These are phyloP conservation scores for Hyphopichia burtonii DNA, from an alignment of 1,139 yeast species.

Conservation along the genomic window DNA sequence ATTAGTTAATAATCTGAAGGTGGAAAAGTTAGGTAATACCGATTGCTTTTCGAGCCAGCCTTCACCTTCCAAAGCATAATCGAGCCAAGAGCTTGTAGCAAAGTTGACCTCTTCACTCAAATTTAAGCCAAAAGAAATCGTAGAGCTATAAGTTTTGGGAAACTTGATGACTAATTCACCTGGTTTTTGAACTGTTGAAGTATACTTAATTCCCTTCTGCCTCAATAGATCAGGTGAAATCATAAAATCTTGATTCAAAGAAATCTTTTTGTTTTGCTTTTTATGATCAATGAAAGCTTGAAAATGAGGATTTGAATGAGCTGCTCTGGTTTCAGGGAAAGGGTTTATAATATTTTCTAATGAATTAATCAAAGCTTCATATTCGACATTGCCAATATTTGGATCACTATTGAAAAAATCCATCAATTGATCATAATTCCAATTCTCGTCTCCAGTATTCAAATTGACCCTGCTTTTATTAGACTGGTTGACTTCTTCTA, in stretches of 20 bases:
- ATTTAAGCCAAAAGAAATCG: conserved; percentile 53
- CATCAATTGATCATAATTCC: conserved; percentile 19
- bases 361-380: conserved; percentile 26
- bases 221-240: conserved; percentile 50
- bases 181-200: conserved; percentile 51
- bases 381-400: conserved; percentile 16
- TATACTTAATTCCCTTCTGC: conserved; percentile 46
- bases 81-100: conserved; percentile 61
- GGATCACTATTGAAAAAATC: conserved; percentile 14
- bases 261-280: conserved; percentile 7
- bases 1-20: conserved; percentile 45
- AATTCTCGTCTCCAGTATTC: conserved; percentile 17
- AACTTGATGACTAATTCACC: conserved; percentile 60
- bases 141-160: conserved; percentile 53
- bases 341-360: conserved; percentile 32
- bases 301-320: conserved; percentile 23
- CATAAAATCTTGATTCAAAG: conserved; percentile 39
- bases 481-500: conserved; percentile 16
- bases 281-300: conserved; percentile 22
- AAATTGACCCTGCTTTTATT: conserved; percentile 18
- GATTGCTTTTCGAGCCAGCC: conserved; percentile 53
- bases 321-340: conserved; percentile 20
- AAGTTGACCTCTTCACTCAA: conserved; percentile 56
- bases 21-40: conserved; percentile 51
- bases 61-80: conserved; percentile 47